Base-by-base conservation (phyloP, 1,139 yeast genomes). In the Nakaseomyces delphensis region DNA sequence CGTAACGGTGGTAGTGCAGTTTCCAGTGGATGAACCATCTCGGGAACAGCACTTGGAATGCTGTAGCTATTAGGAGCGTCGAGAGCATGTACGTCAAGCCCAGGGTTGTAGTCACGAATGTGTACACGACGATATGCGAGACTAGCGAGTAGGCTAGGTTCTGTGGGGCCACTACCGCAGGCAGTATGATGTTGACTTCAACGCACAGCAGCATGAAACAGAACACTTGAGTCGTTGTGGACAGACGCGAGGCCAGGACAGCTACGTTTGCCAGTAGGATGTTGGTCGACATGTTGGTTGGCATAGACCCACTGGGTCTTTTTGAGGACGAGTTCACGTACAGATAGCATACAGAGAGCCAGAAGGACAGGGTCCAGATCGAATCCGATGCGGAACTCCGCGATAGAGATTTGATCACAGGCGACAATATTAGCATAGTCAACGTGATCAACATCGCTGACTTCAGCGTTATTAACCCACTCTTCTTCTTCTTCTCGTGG, bases 321-420 rank as follows among this genome's bases (percentile, higher is more conserved):
- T 21, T 33, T 13, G 42, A 39, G 2, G 41, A 39, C 19, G 37
- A 33, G 27, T 33, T 33, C 23, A 33, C 37, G 48, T 65, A 71
- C 48, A 85, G 66, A 54, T 84, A 84, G 36, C 78, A 68, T 7
- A 85, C 51, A 31, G 84, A 79, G 20, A 91, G 68, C 76, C 95
- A 79, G 42, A 83, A 77, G 3, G 95, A 77, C 6, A 91, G 64
- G 0, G 95, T 87, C 97, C 98, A 91, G 48, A 93, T 86, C 14
- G 96, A 86, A 63, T 91, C 97, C 0, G 94, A 83, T 0, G 96
- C 77, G 0, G 96, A 86, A 0, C 96, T 83, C 52, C 78, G 76
- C 0, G 96, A 87, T 40, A 93, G 70, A 0, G 96, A 87, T 53
- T 85, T 83, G 43, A 91, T 70, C 3, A 91, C 91, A 0, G 98